A percentile compares a stretch with the other conserved stretches of the same genome.
phyloP scores from a whole-genome alignment of 176 grass and related monocot genomes.

The Aegilops tauschii region DNA sequence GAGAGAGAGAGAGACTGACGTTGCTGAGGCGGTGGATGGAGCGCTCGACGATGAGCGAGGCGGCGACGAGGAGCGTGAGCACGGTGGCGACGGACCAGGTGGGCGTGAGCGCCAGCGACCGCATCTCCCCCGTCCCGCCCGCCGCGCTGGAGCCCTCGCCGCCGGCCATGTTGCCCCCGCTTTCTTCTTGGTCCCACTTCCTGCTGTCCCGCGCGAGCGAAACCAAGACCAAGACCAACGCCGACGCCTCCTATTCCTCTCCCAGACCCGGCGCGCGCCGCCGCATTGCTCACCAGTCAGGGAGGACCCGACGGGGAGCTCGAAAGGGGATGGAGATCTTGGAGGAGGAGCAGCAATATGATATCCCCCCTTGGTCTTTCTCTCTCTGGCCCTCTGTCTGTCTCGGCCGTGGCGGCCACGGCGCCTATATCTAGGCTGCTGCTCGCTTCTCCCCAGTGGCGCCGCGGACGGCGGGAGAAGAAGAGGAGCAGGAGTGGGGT shows the following conservation, averaged over 20 bases:
- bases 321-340: slow-evolving; percentile 30
- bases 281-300: background rate
- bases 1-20: slow-evolving; percentile 34
- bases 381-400: background rate
- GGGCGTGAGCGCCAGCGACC: slow-evolving; percentile 83
- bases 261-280: background rate
- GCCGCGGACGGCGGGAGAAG: background rate
- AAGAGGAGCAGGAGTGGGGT: background rate
- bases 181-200: too few species aligned
- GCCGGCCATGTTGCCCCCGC: slow-evolving; percentile 36
- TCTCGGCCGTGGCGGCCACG: too few species aligned
- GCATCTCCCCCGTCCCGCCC: slow-evolving; percentile 40
- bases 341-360: background rate
- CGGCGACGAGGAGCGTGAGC: slow-evolving; percentile 79
- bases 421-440: background rate
- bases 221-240: background rate
- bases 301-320: background rate
- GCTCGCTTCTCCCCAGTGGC: background rate
- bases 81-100: slow-evolving; percentile 98
- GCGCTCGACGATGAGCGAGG: slow-evolving; percentile 89
- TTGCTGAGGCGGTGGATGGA: slow-evolving; percentile 88
- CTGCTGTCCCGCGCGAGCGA: too few species aligned
- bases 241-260: background rate
- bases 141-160: background rate
- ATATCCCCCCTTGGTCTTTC: background rate